These are phyloP conservation scores for Corylus heterophylla DNA, from an alignment of 306 rosid species.

Conservation along the genomic window DNA sequence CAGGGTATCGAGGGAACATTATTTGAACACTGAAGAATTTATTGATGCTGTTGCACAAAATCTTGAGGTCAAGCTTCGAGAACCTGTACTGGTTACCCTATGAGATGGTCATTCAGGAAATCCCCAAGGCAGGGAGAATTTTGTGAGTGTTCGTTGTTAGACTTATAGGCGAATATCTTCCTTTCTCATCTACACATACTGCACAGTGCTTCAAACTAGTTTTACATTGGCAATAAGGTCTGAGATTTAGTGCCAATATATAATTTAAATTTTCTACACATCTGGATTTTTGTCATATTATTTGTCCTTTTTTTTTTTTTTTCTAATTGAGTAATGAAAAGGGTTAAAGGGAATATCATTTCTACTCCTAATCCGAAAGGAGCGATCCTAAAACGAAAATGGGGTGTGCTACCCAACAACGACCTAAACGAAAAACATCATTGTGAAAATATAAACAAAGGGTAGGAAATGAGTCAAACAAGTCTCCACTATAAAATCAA, in stretches of 20 bases:
- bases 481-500: too few relatives aligned
- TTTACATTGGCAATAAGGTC: not conserved
- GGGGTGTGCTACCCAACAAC: too few relatives aligned
- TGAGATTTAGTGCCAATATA: not conserved
- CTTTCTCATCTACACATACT: not conserved
- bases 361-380: too few relatives aligned
- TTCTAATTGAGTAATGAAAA: too few relatives aligned
- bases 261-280: too few relatives aligned
- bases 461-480: too few relatives aligned
- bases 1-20: constrained; percentile 83
- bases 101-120: not conserved
- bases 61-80: constrained; percentile 55
- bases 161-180: not conserved
- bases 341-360: too few relatives aligned
- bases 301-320: too few relatives aligned
- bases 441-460: too few relatives aligned
- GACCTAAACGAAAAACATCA: too few relatives aligned
- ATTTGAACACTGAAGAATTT: constrained; percentile 87
- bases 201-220: not conserved
- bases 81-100: constrained; percentile 35
- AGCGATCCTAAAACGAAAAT: too few relatives aligned
- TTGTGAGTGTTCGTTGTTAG: not conserved
- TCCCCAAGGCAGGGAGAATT: not conserved
- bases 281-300: too few relatives aligned
- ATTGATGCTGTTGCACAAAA: constrained; percentile 74